Evolutionary conservation across 352 stramenopile genomes (phyloP).

Genomic region (Aphanomyces stellatus): DNA sequence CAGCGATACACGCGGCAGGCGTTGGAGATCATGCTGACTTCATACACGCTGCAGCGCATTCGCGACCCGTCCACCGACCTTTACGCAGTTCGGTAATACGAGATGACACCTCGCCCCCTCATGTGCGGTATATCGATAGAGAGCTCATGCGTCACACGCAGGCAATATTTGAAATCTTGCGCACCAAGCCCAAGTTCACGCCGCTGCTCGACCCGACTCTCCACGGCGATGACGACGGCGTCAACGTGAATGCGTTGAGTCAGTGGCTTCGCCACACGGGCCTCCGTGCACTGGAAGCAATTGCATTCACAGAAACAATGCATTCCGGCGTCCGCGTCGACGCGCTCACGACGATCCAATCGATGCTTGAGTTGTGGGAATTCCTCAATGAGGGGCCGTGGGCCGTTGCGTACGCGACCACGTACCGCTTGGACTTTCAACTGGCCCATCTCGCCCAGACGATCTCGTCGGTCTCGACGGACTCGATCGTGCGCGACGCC

Average conservation of each 20-base stretch:
- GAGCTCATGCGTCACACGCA: constrained; percentile 7
- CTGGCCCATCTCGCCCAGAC: background rate
- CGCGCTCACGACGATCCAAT: background rate
- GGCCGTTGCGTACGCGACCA: background rate
- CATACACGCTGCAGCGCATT: background rate
- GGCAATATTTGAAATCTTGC: constrained; percentile 9
- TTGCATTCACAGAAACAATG: background rate
- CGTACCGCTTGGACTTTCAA: background rate
- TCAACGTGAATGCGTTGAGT: background rate
- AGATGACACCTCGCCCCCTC: background rate
- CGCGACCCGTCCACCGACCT: constrained; percentile 10
- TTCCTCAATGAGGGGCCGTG: background rate
- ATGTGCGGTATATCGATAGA: too few relatives aligned
- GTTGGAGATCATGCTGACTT: background rate
- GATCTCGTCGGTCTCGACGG: background rate
- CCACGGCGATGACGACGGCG: background rate
- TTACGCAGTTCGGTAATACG: constrained; percentile 2
- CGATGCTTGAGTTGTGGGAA: background rate
- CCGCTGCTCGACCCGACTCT: background rate
- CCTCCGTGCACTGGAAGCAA: background rate
- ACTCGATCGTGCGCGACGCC: constrained; percentile 1
- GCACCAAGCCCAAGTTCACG: constrained; percentile 11
- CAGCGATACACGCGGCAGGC: background rate
- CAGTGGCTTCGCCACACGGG: background rate
- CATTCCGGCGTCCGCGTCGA: background rate